Evolutionary conservation across 495 filamentous ascomycete species (phyloP), one percentile per base, ranked within the genome.

Genomic region (Aspergillus funiculosus): DNA sequence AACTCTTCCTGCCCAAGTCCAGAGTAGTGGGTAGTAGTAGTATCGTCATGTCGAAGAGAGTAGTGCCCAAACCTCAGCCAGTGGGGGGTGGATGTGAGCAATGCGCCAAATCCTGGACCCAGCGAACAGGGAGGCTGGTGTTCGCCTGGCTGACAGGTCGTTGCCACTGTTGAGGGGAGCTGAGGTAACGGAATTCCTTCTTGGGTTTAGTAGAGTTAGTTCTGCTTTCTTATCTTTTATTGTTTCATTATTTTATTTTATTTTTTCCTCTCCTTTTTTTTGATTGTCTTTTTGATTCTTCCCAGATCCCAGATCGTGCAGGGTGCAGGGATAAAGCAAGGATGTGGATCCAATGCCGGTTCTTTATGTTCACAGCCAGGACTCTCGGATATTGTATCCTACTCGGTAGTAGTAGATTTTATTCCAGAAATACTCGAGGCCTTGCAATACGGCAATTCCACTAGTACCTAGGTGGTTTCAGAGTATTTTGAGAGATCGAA

Each of bases 291-390:
- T 13, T 28, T 21, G 6, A 20, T n/a, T 41, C 26, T 31, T 18
- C 24, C 32, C n/a, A n/a, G 34, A 39, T 44, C 39, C 32, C 18
- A 40, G 50, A 53, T 53, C 50, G 44, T 53, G 50, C 44, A 53
- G 50, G 35, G 37, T 47, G 39, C 50, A 53, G 50, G 50, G 50
- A 48, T 53, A 34, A 32, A 48, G 45, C 31, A 38, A 50, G 31
- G 35, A 35, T 19, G 52, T 32, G 37, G 52, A 54, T 54, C 52
- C 21, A 39, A 46, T 49, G 22, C 52, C 34, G 46, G n/a, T n/a
- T n/a, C n/a, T n/a, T n/a, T n/a, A 43, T 47, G 35, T 22, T 32
- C 38, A 26, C 46, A 46, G 32, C 38, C 14, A 29, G n/a, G n/a
- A n/a, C n/a, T n/a, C n/a, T n/a, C n/a, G n/a, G n/a, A n/a, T n/a